Base-by-base conservation (phyloP, 2,329 filamentous ascomycete species). In the Diaporthe helianthi region DNA sequence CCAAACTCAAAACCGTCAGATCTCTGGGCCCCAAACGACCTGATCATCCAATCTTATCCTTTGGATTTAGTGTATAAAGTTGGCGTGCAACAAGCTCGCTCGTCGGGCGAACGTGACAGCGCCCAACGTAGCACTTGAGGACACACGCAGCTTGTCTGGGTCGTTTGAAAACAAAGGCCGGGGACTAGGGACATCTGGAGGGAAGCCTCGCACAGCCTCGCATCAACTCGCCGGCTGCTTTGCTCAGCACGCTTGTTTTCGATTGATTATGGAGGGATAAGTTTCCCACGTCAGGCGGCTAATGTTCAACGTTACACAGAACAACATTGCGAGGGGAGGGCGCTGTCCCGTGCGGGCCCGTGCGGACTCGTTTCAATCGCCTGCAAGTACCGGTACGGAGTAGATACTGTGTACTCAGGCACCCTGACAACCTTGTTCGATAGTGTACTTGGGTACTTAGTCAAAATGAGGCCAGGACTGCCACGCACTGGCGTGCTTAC, bases 1-100 rank as follows among this genome's bases (percentile, higher is more conserved):
- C 10, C 41, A 61, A 61, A 61, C 38, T 19, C 17, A 60, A 60
- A 60, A 60, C 29, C 12, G 31, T 55, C 53, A 61, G 55, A 47
- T 61, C 55, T 61, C 17, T 26, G 38, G n/a, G 38, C 55, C 55
- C 55, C 55, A 24, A 60, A 60, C 15, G 10, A 19, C 38, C 41
- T 2, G 46, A 19, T 46, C 24, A 26, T 46, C 55, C 38, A 61
- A 61, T 61, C 1, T 31, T 31, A 8, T 10, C 12, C 4, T 19
- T 31, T 10, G 7, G 13, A 47, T 31, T 46, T 46, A n/a, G n/a
- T n/a, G n/a, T n/a, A 15, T 9, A 22, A 61, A 31, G 38, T n/a
- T 24, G 22, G 53, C 33, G 24, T 17, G 9, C 53, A 26, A 6
- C 33, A 36, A 24, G 15, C n/a, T 38, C 33, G 33, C 38, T 58